Evolutionary conservation across 176 grass and related monocot genomes (phyloP).

Genomic region (Eragrostis nindensis): DNA sequence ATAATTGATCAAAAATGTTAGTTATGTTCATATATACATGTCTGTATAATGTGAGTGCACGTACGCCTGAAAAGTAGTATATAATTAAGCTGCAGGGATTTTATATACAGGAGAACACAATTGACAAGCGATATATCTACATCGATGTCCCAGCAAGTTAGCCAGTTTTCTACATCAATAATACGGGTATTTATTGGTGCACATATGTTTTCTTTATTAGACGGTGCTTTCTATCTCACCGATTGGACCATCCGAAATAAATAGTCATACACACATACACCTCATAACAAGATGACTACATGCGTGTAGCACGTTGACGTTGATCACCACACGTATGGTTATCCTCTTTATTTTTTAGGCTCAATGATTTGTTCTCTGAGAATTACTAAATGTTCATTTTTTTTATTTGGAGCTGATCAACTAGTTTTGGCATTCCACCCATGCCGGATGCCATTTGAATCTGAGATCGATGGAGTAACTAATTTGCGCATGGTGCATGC

Average conservation of each 20-base stretch:
- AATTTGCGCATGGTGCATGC: slow-evolving; percentile 6
- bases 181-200: neutral
- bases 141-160: neutral
- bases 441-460: neutral
- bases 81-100: no score
- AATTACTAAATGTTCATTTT: neutral
- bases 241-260: neutral
- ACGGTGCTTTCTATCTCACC: no score
- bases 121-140: neutral
- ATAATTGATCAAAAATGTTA: neutral
- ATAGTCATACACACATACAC: neutral
- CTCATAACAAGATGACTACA: neutral
- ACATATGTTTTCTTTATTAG: no score
- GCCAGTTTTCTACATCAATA: neutral
- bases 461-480: neutral
- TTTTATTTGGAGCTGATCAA: neutral
- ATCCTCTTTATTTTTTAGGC: no score
- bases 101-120: no score
- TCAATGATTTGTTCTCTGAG: neutral
- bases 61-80: no score
- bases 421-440: neutral
- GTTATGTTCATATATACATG: neutral
- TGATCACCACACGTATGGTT: neutral
- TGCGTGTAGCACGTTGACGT: neutral
- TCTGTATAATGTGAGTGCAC: neutral